These are phyloP conservation scores for Rhizopus sp. DNA, from an alignment of 371 early-diverging fungal species.

Conservation along the genomic window DNA sequence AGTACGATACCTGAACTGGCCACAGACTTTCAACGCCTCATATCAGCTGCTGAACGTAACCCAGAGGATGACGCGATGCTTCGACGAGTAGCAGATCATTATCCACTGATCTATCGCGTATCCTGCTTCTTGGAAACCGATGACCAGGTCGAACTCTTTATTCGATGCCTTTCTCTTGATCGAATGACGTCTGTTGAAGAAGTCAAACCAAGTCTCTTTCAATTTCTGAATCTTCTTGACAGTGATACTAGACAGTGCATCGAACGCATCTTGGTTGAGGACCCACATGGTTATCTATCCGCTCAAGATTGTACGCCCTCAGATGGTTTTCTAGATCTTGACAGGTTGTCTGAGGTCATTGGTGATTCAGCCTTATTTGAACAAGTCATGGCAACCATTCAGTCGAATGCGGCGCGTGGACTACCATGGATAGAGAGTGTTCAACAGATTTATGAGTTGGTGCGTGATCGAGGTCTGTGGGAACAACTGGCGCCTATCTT, in stretches of 20 bases:
- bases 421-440: constrained; percentile 19
- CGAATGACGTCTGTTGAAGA: constrained; percentile 16
- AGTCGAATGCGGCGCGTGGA: constrained; percentile 11
- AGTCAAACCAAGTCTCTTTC: constrained; percentile 9
- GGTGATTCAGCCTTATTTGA: constrained; percentile 17
- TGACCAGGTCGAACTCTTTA: constrained; percentile 20
- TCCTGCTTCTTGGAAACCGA: constrained; percentile 26
- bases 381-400: constrained; percentile 26
- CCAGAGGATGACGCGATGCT: constrained; percentile 11
- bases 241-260: constrained; percentile 16
- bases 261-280: constrained; percentile 12
- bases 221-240: constrained; percentile 13
- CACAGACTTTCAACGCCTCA: constrained; percentile 9
- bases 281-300: constrained; percentile 17
- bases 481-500: constrained; percentile 21
- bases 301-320: constrained; percentile 4
- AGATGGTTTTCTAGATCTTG: constrained; percentile 22
- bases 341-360: constrained; percentile 15
- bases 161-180: constrained; percentile 25
- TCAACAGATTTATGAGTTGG: constrained; percentile 20
- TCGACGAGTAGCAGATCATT: constrained; percentile 18
- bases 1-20: constrained; percentile 4
- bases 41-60: constrained; percentile 4
- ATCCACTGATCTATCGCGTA: constrained; percentile 19
- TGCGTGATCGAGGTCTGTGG: constrained; percentile 10